Conservation (phyloP, 148 eudicot species). For the Silene latifolia region DNA sequence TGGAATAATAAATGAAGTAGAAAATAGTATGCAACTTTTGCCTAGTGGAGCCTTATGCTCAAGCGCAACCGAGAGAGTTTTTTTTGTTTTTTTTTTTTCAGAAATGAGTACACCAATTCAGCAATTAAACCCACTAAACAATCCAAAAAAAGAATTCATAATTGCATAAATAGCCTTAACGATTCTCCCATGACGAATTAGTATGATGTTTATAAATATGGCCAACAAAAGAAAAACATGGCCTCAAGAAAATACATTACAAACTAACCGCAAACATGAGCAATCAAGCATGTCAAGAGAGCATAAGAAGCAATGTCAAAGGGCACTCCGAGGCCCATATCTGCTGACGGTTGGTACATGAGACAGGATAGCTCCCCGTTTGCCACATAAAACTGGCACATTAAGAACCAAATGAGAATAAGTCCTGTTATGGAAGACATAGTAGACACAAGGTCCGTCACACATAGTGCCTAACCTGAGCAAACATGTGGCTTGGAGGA, state of each 20-base stretch:
- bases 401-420: constrained; percentile 1
- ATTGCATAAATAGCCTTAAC: not conserved
- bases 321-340: constrained; percentile 93
- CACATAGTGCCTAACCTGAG: constrained; percentile 46
- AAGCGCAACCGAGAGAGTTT: not conserved
- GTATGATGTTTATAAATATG: not conserved
- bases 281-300: constrained; percentile 88
- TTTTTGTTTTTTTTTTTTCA: no score
- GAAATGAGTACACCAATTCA: not conserved
- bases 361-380: constrained; percentile 91
- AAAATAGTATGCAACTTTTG: not conserved
- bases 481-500: constrained; percentile 87
- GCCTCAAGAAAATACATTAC: not conserved
- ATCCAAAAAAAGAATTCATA: constrained; percentile 1
- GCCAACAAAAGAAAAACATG: not conserved
- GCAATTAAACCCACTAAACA: constrained; percentile 4
- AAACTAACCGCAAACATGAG: constrained; percentile 89
- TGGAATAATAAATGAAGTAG: no score
- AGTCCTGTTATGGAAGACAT: not conserved
- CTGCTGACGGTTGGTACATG: constrained; percentile 96
- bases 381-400: constrained; percentile 76
- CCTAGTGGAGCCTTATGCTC: not conserved
- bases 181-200: not conserved
- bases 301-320: constrained; percentile 89
- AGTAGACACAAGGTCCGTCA: not conserved